These are phyloP conservation scores for Phytophthora pluvialis DNA, from an alignment of 352 stramenopile species.

Conservation along the genomic window DNA sequence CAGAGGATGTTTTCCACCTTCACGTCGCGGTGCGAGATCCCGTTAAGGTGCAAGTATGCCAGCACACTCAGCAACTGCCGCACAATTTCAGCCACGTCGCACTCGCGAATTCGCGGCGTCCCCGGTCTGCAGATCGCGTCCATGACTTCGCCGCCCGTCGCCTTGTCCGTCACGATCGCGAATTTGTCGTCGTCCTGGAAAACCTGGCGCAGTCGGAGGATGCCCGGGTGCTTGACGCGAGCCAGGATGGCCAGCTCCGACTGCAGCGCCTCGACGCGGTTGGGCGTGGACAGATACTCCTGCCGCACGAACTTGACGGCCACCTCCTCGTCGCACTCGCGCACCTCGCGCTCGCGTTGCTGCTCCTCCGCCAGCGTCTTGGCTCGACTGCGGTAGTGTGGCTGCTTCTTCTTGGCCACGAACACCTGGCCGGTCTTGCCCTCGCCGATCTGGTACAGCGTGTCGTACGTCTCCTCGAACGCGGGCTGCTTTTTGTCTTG, in stretches of 20 bases:
- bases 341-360: constrained; percentile 63
- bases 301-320: constrained; percentile 73
- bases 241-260: constrained; percentile 68
- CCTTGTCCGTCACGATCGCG: constrained; percentile 73
- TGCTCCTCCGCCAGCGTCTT: constrained; percentile 50
- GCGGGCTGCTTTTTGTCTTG: constrained; percentile 31
- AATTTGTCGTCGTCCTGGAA: constrained; percentile 74
- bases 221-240: constrained; percentile 57
- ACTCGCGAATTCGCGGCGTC: constrained; percentile 48
- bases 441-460: constrained; percentile 71
- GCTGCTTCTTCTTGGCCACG: constrained; percentile 44
- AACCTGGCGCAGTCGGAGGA: constrained; percentile 68
- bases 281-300: constrained; percentile 75
- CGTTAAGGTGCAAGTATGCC: constrained; percentile 67
- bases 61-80: constrained; percentile 75
- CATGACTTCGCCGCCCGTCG: constrained; percentile 69
- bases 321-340: constrained; percentile 56
- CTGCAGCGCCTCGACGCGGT: constrained; percentile 68
- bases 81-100: constrained; percentile 68
- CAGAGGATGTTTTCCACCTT: constrained; percentile 89
- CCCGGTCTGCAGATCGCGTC: constrained; percentile 46
- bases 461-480: constrained; percentile 77
- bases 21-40: constrained; percentile 84
- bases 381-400: constrained; percentile 33
- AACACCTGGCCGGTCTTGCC: constrained; percentile 84